Evolutionary conservation across 129 eudicot species (phyloP).

Genomic region (Flaveria linearis): DNA sequence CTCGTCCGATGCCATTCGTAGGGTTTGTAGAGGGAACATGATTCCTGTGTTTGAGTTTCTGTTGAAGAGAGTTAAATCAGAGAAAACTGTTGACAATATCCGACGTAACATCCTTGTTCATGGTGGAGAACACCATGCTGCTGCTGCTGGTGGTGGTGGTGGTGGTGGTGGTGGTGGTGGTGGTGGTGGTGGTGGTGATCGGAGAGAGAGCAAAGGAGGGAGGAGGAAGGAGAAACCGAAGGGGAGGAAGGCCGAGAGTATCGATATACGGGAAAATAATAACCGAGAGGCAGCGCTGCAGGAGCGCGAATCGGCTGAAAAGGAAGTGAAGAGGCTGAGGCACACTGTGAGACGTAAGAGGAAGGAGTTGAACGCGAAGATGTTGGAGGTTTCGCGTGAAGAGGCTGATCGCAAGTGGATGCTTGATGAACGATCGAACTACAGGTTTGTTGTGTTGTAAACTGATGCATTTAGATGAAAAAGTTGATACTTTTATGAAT

Average conservation of each 20-base stretch:
- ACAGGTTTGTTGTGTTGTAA: constrained; percentile 49
- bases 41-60: constrained; percentile 83
- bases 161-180: too few relatives aligned
- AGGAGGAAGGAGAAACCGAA: constrained; percentile 52
- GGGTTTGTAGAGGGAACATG: constrained; percentile 90
- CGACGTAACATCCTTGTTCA: constrained; percentile 82
- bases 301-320: constrained; percentile 80
- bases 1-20: constrained; percentile 62
- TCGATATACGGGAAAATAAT: constrained; percentile 35
- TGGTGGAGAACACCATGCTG: constrained; percentile 33
- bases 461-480: neutral
- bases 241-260: constrained; percentile 11
- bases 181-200: neutral
- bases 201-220: constrained; percentile 38
- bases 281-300: constrained; percentile 61
- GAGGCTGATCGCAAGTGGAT: constrained; percentile 89
- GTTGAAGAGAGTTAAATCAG: constrained; percentile 74
- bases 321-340: constrained; percentile 90
- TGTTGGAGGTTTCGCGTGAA: constrained; percentile 86
- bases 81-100: constrained; percentile 70
- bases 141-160: too few relatives aligned
- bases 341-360: constrained; percentile 68
- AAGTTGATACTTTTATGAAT: neutral
- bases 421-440: constrained; percentile 82
- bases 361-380: constrained; percentile 76